Evolutionary conservation across 176 grass and related monocot genomes (phyloP), one percentile per base, ranked within the genome.

Genomic region (Puya raimondii): DNA sequence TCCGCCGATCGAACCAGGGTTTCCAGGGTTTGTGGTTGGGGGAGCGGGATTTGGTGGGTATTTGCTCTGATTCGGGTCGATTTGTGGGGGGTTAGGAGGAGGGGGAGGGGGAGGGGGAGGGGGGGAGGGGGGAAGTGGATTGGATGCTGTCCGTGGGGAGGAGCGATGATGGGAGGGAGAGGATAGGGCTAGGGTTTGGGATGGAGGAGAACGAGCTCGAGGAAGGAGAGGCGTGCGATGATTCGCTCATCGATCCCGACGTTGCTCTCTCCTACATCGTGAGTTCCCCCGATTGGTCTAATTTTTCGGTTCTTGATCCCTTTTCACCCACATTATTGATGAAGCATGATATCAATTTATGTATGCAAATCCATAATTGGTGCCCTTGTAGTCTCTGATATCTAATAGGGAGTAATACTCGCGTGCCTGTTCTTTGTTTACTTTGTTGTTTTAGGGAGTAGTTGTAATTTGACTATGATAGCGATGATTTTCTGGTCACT

Each of bases 241-340:
- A 77, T 11, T 68, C 82, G 68, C 83, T 76, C 76, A 68, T 88
- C 79, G 90, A 99, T 56, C 94, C 94, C 9, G 90, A 99, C 80
- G 64, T 88, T 47, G 63, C 84, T 22, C 88, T 90, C 72, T 90
- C 90, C 72, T 99, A 99, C 84, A 93, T 99, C 77, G 94, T 99
- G 83, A 93, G 94, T 74, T 65, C 16, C 26, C 1, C 64, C 17
- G n/a, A 11, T 11, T 0, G 51, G 4, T 21, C 16, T 12, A 23
- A 3, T 1, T 64, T 70, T 57, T 57, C 4, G n/a, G 53, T 57
- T 57, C 16, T 61, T 61, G 56, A 17, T 61, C 16, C 7, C 56
- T 61, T 61, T 61, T 29, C 15, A n/a, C 23, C 11, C 76, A n/a
- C 72, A 23, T 10, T 15, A 73, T 49, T 52, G 71, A 48, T 72